Percentiles rank a stretch among this genome's conserved stretches.
Evolutionary conservation across 1,284 basidiomycete species (phyloP).

Genomic region (Leccinum insolens): DNA sequence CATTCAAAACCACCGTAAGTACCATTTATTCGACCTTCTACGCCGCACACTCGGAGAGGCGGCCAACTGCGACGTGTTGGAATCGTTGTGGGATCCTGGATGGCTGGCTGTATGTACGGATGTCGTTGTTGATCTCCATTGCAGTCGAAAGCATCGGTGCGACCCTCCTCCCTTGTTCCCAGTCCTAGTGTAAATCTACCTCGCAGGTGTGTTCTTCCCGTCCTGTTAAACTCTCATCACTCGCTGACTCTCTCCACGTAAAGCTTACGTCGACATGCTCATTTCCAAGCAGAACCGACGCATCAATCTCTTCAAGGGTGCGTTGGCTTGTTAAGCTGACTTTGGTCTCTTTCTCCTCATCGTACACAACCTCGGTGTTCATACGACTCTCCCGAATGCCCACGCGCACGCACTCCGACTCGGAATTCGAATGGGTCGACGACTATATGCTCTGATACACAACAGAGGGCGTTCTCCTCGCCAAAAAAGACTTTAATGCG

Average conservation of each 20-base stretch:
- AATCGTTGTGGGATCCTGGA: too few species aligned
- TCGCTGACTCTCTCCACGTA: too few species aligned
- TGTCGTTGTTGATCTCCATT: slow-evolving; percentile 23
- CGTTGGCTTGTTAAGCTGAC: slow-evolving; percentile 41
- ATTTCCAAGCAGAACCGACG: slow-evolving; percentile 85
- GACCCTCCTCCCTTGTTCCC: slow-evolving; percentile 1
- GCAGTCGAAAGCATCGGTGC: slow-evolving; percentile 21
- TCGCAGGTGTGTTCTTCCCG: background rate
- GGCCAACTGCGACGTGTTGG: too few species aligned
- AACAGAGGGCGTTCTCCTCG: background rate
- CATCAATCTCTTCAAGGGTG: slow-evolving; percentile 95
- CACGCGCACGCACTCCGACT: background rate
- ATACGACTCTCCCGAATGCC: background rate
- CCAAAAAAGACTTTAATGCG: slow-evolving; percentile 84
- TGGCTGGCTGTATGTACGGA: slow-evolving; percentile 10
- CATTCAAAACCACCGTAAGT: too few species aligned
- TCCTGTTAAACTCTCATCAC: background rate
- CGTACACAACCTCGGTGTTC: background rate
- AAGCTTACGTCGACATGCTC: slow-evolving; percentile 71
- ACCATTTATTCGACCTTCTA: too few species aligned
- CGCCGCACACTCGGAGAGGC: too few species aligned
- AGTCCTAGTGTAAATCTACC: background rate
- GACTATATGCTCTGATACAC: background rate
- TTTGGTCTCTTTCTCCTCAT: background rate
- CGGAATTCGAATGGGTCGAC: background rate